Evolutionary conservation across 352 stramenopile genomes (phyloP), one percentile per base, ranked within the genome.

Genomic region (Thalassiosira mediterranea): DNA sequence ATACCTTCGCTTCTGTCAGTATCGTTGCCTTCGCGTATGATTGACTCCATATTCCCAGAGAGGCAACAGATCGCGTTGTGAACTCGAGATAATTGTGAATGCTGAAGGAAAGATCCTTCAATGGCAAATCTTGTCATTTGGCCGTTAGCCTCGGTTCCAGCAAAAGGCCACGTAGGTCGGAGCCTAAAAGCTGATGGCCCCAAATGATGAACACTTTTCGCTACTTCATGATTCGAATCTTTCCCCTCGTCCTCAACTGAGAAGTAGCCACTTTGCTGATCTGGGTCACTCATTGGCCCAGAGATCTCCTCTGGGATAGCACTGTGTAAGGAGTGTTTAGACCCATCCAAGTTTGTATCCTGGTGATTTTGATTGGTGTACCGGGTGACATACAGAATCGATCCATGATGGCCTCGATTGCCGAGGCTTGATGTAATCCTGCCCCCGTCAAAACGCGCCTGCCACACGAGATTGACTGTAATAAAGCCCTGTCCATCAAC

Each of bases 21-120:
- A 1, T 32, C 4, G 63, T 70, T 66, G 51, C 66, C 40, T 49
- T 81, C 58, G 40, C 34, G 17, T 15, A 90, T 81, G 7, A 91
- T 65, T 46, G 71, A 76, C 25, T 91, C 77, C 44, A 88, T 86
- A 72, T 91, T 67, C 7, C 74, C 76, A 11, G 74, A 70, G 13
- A 94, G 38, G 44, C 85, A 92, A 62, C 73, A 91, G 38, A 92
- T 80, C 8, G 81, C 81, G 79, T 94, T 94, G 34, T 92, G 83
- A 13, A 94, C 66, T 40, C 72, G 60, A 21, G 69, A 81, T 21
- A 94, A 68, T 48, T 89, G 81, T 25, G 21, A 26, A 10, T 81
- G 69, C 53, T 91, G 84, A 10, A 87, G 73, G 57, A 90, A 90
- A 34, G 88, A 72, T 26, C 79, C 89, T 29, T 91, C 59, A 44